Base-by-base conservation (phyloP, 306 rosid genomes). In the Cucumis melo region DNA sequence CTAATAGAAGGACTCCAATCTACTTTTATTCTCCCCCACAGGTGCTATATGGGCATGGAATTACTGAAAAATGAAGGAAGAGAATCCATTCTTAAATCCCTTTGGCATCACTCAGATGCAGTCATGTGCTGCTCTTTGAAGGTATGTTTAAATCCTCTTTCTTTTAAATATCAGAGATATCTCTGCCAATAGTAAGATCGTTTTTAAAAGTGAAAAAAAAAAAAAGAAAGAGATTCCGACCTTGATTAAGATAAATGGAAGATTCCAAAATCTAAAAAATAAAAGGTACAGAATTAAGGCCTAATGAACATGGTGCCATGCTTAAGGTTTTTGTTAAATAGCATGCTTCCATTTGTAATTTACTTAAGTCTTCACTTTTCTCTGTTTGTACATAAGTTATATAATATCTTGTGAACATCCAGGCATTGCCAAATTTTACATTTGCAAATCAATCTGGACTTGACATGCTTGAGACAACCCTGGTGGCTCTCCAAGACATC, bases 361-460 rank as follows among this genome's bases (percentile, higher is more conserved):
- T 53, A 20, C 34, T 50, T 46, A 46, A 41, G 16, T 57, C 67
- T 73, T 5, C 55, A 29, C 56, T 66, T 38, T 48, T 36, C 71
- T 20, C 74, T 42, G 54, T 65, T 70, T 59, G 32, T 60, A 15
- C 75, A 70, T 73, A 78, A 67, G 50, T 27, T 41, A 38, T 75
- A 82, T 71, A 73, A 56, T 81, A 0, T 75, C 41, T 32, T 39
- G 27, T 84, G 51, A 53, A 76, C 79, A 60, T 77, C 19, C 90
- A 94, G 99, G 91, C 97, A 78, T 42, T 88, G 87, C 96, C 97
- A 24, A 88, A 90, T 80, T 94, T 94, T 36, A 92, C 96, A 19
- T 94, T 94, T 80, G 93, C 91, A 66, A 94, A 94, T 86, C 99
- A 94, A 84, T 91, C 97, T 57, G 99, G 97, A 78, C 97, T 94